Evolutionary conservation across 345 rosid species (phyloP).

Genomic region (Euphorbia tirucalli): DNA sequence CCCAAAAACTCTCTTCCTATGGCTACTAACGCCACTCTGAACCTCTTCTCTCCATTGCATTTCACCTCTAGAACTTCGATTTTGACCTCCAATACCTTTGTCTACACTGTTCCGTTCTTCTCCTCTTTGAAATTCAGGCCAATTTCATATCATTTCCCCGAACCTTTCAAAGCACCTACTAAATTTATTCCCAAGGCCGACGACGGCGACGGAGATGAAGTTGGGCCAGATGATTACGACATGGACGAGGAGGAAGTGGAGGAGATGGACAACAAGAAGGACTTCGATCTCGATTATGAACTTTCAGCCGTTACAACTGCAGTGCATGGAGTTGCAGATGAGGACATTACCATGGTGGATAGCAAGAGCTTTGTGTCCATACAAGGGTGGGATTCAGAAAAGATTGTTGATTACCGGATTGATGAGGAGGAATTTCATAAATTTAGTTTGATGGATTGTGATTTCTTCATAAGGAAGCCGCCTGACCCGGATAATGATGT

Average conservation of each 20-base stretch:
- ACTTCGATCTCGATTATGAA: slow-evolving; percentile 86
- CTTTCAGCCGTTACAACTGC: slow-evolving; percentile 38
- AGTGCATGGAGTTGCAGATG: slow-evolving; percentile 36
- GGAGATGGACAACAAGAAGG: slow-evolving; percentile 86
- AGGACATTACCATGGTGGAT: slow-evolving; percentile 59
- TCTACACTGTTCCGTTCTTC: slow-evolving; percentile 13
- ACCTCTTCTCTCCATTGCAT: slow-evolving; percentile 32
- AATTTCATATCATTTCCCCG: slow-evolving; percentile 19
- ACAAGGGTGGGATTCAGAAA: slow-evolving; percentile 83
- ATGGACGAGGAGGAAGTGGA: slow-evolving; percentile 84
- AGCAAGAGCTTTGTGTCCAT: slow-evolving; percentile 75
- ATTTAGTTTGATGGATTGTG: slow-evolving; percentile 79
- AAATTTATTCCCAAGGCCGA: slow-evolving; percentile 52
- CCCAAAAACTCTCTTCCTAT: slow-evolving; percentile 18
- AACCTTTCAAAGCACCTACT: slow-evolving; percentile 27
- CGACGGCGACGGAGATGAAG: slow-evolving; percentile 70
- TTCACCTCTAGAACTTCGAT: slow-evolving; percentile 28
- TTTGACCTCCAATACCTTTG: not conserved
- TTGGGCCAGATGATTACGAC: slow-evolving; percentile 67
- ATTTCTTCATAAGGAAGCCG: slow-evolving; percentile 89
- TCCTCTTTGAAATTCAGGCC: slow-evolving; percentile 20
- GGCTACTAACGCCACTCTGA: slow-evolving; percentile 18
- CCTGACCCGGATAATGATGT: slow-evolving; percentile 94
- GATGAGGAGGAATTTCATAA: slow-evolving; percentile 94
- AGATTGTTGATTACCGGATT: slow-evolving; percentile 82